Base-by-base conservation (phyloP, 2,329 filamentous ascomycete genomes). In the Diaporthe australafricana region DNA sequence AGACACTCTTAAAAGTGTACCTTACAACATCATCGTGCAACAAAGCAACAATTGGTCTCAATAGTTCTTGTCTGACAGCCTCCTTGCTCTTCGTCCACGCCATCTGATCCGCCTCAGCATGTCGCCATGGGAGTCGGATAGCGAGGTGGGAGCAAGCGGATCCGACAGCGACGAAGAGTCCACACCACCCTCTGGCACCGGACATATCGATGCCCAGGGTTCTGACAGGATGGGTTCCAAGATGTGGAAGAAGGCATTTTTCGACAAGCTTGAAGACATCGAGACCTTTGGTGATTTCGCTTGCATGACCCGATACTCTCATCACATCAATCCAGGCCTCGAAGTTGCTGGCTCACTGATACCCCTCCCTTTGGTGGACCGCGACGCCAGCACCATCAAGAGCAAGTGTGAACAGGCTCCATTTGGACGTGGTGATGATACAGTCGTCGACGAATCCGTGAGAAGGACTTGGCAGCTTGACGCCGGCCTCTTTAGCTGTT, bases 401-500 rank as follows among this genome's bases (percentile, higher is more conserved):
- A 67, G 65, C 22, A 72, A 63, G 30, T 78, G 75, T 22, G 73
- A 72, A 48, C 75, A 79, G 55, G 79, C 80, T 5, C 80, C 83
- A 1, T 84, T 82, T 72, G 80, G 82, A 14, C 81, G 79, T 63
- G 82, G 81, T 0, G 77, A 78, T 1, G 70, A 82, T 60, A 83
- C 81, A 0, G 60, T 83, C 0, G 80, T 84, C 25, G 56, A 62
- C 25, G 25, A 27, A 25, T 47, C 56, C 17, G 80, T 84, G 14
- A 78, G 82, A 8, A 82, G 81, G 47, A 83, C 80, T 0, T 84
- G 80, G 80, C 81, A 86, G 71, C 73, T 85, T 16, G 77, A 80
- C 30, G 63, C 77, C 1, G 70, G 74, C 30, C 76, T 82, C 25
- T 84, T 86, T 66, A 73, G 75, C 3, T 73, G 83, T 25, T 55